phyloP scores from a whole-genome alignment of 139 green algal species.

The Diplosphaera chodatii region DNA sequence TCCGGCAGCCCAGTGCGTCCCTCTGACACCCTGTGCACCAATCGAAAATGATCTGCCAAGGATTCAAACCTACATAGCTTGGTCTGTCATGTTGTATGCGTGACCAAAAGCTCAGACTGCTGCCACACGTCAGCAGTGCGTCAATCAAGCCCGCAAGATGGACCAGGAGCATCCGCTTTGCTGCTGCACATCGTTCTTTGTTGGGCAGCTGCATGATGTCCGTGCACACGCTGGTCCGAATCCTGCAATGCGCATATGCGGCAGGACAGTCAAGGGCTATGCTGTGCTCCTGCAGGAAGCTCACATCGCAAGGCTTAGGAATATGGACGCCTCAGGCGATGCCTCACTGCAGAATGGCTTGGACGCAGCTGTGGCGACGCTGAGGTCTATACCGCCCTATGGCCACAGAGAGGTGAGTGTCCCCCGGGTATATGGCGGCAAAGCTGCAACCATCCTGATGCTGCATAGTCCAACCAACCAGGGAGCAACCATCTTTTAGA shows the following conservation, averaged over 20 bases:
- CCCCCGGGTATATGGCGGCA: constrained; percentile 1
- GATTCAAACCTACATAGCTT: too few species aligned
- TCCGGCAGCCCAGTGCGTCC: constrained; percentile 47
- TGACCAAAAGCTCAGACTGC: constrained; percentile 1
- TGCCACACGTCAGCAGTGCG: not conserved
- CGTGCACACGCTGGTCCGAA: too few species aligned
- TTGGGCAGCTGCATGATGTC: not conserved
- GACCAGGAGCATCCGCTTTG: not conserved
- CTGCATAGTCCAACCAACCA: not conserved
- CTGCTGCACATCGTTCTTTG: not conserved
- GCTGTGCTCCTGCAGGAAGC: too few species aligned
- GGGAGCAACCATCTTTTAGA: too few species aligned
- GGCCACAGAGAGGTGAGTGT: constrained; percentile 70
- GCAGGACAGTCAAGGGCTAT: too few species aligned
- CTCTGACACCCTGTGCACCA: not conserved
- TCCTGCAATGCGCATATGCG: too few species aligned
- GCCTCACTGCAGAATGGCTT: constrained; percentile 84
- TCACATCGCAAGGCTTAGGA: constrained; percentile 48
- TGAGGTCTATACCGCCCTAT: constrained; percentile 76
- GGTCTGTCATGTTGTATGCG: not conserved
- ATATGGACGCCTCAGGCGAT: constrained; percentile 46
- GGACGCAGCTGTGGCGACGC: constrained; percentile 49
- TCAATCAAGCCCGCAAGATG: constrained; percentile 10
- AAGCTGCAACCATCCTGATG: too few species aligned
- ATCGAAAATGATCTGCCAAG: too few species aligned